phyloP scores from a whole-genome alignment of 2,329 filamentous ascomycete genomes.

The Colletotrichum tropicicola region DNA sequence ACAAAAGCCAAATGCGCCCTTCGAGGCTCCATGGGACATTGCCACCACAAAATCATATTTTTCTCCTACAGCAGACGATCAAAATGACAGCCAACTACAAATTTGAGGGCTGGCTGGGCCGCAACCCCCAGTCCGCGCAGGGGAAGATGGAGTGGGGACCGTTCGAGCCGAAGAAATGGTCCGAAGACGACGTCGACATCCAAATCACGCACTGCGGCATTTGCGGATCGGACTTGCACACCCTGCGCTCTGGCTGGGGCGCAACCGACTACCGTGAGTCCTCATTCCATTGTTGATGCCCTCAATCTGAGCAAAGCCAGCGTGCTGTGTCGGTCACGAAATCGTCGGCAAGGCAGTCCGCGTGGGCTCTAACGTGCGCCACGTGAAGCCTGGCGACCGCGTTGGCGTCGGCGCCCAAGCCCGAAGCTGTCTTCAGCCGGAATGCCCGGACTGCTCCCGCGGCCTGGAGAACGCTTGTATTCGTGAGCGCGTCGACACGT shows the following conservation, averaged over 20 bases:
- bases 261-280: slow-evolving; percentile 47
- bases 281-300: background rate
- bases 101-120: slow-evolving; percentile 61
- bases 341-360: slow-evolving; percentile 67
- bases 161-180: slow-evolving; percentile 70
- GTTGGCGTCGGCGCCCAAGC: slow-evolving; percentile 71
- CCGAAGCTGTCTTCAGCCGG: slow-evolving; percentile 58
- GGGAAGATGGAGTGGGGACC: slow-evolving; percentile 65
- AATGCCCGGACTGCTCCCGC: slow-evolving; percentile 50
- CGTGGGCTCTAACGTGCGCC: slow-evolving; percentile 55
- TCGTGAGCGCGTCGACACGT: slow-evolving; percentile 55
- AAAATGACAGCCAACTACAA: slow-evolving; percentile 48
- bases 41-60: background rate
- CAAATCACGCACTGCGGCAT: slow-evolving; percentile 72
- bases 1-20: background rate
- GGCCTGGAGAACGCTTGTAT: slow-evolving; percentile 53
- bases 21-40: background rate
- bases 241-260: slow-evolving; percentile 62
- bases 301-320: slow-evolving; percentile 35
- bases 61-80: background rate
- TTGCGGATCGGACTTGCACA: slow-evolving; percentile 70
- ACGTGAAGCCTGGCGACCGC: slow-evolving; percentile 68
- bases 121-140: slow-evolving; percentile 47
- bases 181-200: slow-evolving; percentile 72
- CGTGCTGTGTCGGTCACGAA: slow-evolving; percentile 69